Conservation (phyloP, 2,329 filamentous ascomycete genomes). For the Cadophora gregata region DNA sequence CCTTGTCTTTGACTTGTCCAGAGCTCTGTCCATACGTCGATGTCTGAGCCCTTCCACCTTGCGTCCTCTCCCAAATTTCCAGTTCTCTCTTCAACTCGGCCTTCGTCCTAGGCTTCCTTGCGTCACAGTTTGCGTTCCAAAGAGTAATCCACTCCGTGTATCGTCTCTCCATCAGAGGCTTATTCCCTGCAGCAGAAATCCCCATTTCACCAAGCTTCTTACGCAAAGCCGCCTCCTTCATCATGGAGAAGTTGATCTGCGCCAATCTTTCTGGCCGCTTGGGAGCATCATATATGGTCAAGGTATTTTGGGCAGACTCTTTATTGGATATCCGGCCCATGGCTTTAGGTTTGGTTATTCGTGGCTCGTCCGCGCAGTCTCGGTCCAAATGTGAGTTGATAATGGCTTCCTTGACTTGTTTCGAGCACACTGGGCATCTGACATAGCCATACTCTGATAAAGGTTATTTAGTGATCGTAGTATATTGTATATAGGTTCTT, state of each 20-base stretch:
- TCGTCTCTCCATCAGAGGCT: slow-evolving; percentile 74
- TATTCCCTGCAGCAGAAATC: slow-evolving; percentile 72
- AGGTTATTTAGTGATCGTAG: not conserved
- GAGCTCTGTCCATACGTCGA: slow-evolving; percentile 48
- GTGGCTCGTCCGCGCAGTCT: slow-evolving; percentile 33
- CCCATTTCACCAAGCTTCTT: slow-evolving; percentile 85
- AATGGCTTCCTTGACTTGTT: slow-evolving; percentile 77
- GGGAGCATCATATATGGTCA: slow-evolving; percentile 33
- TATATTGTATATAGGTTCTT: slow-evolving; percentile 4
- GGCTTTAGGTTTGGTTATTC: slow-evolving; percentile 14
- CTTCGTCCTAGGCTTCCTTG: slow-evolving; percentile 72
- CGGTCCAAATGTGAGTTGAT: slow-evolving; percentile 84
- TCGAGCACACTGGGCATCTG: slow-evolving; percentile 78
- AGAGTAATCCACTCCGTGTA: slow-evolving; percentile 95
- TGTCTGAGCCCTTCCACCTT: slow-evolving; percentile 65
- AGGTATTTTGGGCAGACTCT: slow-evolving; percentile 19
- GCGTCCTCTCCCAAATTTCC: slow-evolving; percentile 84
- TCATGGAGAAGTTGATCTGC: slow-evolving; percentile 81
- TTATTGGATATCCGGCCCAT: slow-evolving; percentile 15
- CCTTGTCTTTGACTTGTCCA: slow-evolving; percentile 77
- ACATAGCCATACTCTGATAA: slow-evolving; percentile 63
- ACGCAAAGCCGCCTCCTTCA: slow-evolving; percentile 79
- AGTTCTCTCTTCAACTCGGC: slow-evolving; percentile 78
- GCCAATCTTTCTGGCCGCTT: slow-evolving; percentile 57
- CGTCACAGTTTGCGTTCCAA: slow-evolving; percentile 97